Evolutionary conservation across 169 alveolate species (phyloP), one percentile per base, ranked within the genome.

Genomic region (Eimeria mitis): DNA sequence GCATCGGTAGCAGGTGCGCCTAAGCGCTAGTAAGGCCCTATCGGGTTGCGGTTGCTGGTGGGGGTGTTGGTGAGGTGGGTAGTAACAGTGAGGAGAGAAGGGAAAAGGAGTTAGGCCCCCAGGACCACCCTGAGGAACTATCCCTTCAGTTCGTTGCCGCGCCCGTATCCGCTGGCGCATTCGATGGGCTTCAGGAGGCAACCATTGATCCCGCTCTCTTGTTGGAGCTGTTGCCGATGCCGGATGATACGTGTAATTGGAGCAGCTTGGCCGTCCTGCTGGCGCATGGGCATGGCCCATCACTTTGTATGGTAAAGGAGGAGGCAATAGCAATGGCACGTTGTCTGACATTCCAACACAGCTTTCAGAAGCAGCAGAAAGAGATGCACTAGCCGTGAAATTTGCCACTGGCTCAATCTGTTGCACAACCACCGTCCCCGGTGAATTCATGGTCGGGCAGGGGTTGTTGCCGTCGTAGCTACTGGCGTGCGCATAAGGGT

Each of bases 1-100:
- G 76, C 91, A 84, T 54, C 91, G 75, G 31, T 84, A 84, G 75
- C 91, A 84, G 47, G 91, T 84, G 78, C 91, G 91, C 54, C 91
- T 54, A 23, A 84, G 91, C 21, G 91, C 91, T 84, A 84, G 75
- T 61, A 84, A 25, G 25, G 91, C 91, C 61, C 59, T 52, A 11
- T 84, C 91, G 59, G 47, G 91, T 52, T 84, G 91, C 21, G 91
- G 91, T 14, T 84, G 91, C 34, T 84, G 91, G 42, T 56, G 91
- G 54, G 31, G 91, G 28, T 84, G 91, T 19, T 84, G 91, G 59
- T 56, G 75, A 2, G 91, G 75, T 19, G 91, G 91, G 42, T 84
- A 84, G 91, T 84, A 84, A 56, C 75, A 84, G n/a, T 84, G 78
- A 14, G 91, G 37, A 16, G 76, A 44, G 59, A 84, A 54, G 42